Conservation (phyloP, 2,329 filamentous ascomycete species). For the Ascochyta rabiei region DNA sequence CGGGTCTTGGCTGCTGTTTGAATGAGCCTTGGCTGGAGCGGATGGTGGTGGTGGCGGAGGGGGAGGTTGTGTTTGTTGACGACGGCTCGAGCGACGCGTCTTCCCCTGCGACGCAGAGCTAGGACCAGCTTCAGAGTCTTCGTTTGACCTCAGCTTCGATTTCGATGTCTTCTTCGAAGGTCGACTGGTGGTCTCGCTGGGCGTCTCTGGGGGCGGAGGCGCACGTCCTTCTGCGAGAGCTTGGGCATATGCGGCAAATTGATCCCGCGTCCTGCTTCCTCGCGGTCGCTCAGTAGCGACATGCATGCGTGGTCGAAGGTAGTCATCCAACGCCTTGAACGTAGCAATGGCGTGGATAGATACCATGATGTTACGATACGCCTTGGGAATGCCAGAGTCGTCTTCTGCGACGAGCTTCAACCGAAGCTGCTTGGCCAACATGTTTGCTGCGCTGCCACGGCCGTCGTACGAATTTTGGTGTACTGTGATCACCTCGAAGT, state of each 20-base stretch:
- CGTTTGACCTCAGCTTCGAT: constrained; percentile 40
- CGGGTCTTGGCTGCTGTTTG: constrained; percentile 57
- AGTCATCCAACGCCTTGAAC: constrained; percentile 96
- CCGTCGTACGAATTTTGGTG: constrained; percentile 92
- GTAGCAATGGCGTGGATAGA: constrained; percentile 98
- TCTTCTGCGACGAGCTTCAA: constrained; percentile 89
- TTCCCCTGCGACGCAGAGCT: constrained; percentile 63
- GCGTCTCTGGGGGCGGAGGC: constrained; percentile 46
- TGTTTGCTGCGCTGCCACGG: constrained; percentile 87
- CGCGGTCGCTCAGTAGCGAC: constrained; percentile 76
- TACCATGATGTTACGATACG: constrained; percentile 95
- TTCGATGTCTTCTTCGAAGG: constrained; percentile 44
- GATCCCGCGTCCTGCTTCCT: constrained; percentile 62
- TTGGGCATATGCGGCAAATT: constrained; percentile 78
- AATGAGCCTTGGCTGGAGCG: constrained; percentile 52
- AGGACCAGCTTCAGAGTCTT: constrained; percentile 54
- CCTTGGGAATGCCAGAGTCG: constrained; percentile 83
- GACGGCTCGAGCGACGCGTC: constrained; percentile 68
- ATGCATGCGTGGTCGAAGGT: constrained; percentile 86
- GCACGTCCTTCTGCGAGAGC: constrained; percentile 61
- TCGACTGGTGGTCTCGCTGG: constrained; percentile 41
- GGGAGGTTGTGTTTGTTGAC: constrained; percentile 57
- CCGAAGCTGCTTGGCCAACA: constrained; percentile 94
- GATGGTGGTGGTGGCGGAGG: constrained; percentile 57
- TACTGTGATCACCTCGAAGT: constrained; percentile 96